phyloP scores from a whole-genome alignment of 768 basidiomycete species.

The Lactarius tabidus region DNA sequence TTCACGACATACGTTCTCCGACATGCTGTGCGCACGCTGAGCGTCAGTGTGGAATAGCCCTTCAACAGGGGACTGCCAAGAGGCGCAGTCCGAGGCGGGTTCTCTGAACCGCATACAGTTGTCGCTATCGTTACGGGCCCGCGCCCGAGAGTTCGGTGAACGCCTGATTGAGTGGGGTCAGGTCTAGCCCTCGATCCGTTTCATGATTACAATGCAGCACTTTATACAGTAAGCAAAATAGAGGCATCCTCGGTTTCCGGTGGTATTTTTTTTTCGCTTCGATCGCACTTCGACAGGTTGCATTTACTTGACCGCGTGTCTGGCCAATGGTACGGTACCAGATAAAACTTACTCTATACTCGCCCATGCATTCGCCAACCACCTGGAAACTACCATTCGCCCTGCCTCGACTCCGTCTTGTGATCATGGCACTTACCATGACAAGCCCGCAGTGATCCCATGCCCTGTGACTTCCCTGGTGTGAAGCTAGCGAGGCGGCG shows the following conservation, averaged over 20 bases:
- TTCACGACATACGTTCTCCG: not conserved
- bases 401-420: not conserved
- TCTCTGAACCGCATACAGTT: not conserved
- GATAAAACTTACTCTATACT: not conserved
- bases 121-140: not conserved
- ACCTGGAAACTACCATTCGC: not conserved
- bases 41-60: not conserved
- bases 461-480: not conserved
- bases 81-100: not conserved
- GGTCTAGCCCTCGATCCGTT: not conserved
- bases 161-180: not conserved
- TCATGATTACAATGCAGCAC: too few species aligned
- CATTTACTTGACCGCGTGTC: not conserved
- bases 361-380: not conserved
- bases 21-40: not conserved
- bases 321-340: not conserved
- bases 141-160: not conserved
- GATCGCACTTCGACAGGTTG: not conserved
- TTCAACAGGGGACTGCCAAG: not conserved
- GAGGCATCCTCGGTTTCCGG: not conserved
- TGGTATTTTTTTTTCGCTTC: not conserved
- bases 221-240: not conserved
- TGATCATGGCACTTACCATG: not conserved
- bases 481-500: not conserved
- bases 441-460: not conserved